These are phyloP conservation scores for Boletus coccyginus DNA, from an alignment of 768 basidiomycete genomes.

Conservation along the genomic window DNA sequence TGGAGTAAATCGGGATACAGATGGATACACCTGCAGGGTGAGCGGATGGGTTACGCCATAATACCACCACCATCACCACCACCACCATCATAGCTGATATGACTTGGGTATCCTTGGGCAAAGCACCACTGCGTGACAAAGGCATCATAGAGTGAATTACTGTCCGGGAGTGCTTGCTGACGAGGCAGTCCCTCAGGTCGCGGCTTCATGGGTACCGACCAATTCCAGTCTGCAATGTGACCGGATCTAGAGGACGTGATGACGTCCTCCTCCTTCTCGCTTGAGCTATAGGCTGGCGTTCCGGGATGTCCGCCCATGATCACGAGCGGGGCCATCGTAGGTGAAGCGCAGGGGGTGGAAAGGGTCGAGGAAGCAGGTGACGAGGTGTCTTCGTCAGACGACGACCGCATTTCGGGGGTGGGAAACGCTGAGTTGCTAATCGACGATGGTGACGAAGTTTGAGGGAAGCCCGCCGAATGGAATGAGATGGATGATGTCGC, in stretches of 20 bases:
- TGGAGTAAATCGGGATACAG: neutral
- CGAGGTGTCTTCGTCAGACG: conserved; percentile 13
- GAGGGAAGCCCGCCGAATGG: neutral
- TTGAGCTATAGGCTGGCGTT: neutral
- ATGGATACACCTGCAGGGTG: neutral
- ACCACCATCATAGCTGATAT: too few species aligned
- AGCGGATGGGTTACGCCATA: conserved; percentile 11
- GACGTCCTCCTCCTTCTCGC: neutral
- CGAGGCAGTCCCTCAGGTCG: neutral
- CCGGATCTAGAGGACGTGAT: neutral
- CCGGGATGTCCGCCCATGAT: conserved; percentile 29
- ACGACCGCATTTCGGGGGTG: neutral
- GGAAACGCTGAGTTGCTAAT: neutral
- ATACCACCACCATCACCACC: conserved; percentile 14
- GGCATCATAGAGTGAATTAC: conserved; percentile 50
- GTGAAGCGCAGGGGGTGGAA: conserved; percentile 24
- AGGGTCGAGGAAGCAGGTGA: conserved; percentile 29
- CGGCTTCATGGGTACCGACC: conserved; percentile 10
- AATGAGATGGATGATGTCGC: neutral
- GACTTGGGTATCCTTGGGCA: conserved; percentile 40
- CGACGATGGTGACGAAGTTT: neutral
- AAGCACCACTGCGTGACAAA: conserved; percentile 71
- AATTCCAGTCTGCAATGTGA: conserved; percentile 22
- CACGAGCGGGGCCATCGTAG: conserved; percentile 19
- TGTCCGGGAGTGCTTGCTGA: neutral